A percentile compares a stretch with the other conserved stretches of the same genome.
Conservation (phyloP, 2,329 filamentous ascomycete genomes). For the Epichloe scottii region DNA sequence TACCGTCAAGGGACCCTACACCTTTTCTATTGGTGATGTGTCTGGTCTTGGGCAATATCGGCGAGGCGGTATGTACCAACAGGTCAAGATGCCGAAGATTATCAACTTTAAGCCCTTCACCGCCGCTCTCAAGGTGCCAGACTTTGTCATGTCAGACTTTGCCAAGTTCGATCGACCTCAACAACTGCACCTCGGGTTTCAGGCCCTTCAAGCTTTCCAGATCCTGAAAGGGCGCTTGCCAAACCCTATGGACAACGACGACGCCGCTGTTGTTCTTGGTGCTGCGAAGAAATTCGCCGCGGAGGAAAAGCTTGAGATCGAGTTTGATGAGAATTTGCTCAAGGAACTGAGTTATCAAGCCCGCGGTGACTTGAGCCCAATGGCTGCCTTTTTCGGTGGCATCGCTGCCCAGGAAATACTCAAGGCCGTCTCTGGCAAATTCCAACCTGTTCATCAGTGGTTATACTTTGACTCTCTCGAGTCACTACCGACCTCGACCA, state of each 20-base stretch:
- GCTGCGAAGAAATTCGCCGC: conserved; percentile 63
- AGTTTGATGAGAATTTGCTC: conserved; percentile 85
- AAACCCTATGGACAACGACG: conserved; percentile 69
- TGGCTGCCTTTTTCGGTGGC: conserved; percentile 92
- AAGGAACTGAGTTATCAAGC: conserved; percentile 93
- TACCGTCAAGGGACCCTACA: conserved; percentile 89
- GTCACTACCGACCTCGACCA: conserved; percentile 64
- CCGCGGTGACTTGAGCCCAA: conserved; percentile 75
- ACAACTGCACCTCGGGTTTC: conserved; percentile 84
- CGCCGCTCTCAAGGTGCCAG: conserved; percentile 69
- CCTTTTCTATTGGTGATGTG: conserved; percentile 92
- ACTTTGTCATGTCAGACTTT: conserved; percentile 85
- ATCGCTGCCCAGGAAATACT: conserved; percentile 88
- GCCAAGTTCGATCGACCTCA: conserved; percentile 94
- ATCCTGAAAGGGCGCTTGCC: conserved; percentile 65
- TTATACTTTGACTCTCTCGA: conserved; percentile 98
- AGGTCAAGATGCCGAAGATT: conserved; percentile 97
- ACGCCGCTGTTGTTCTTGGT: conserved; percentile 66
- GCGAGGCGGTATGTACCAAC: conserved; percentile 78
- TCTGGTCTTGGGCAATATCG: conserved; percentile 76
- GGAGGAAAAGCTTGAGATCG: conserved; percentile 51
- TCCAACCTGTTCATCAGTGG: conserved; percentile 90
- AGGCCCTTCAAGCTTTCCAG: conserved; percentile 79
- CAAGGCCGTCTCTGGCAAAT: conserved; percentile 96
- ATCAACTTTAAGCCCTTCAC: conserved; percentile 78